These are phyloP conservation scores for Brassica napus DNA, from an alignment of 345 rosid genomes.

Conservation along the genomic window DNA sequence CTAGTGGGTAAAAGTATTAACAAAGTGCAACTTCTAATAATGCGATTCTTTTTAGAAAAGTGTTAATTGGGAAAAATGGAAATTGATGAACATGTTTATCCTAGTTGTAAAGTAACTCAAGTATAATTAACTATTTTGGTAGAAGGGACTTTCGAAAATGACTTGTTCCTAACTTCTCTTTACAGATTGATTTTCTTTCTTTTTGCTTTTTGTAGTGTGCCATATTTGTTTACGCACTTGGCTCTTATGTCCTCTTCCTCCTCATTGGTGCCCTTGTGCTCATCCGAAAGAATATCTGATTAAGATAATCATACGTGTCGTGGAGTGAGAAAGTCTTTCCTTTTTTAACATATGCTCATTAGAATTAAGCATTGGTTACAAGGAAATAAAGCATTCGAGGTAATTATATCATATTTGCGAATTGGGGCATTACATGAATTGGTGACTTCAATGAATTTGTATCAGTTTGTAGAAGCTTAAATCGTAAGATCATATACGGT, in stretches of 20 bases:
- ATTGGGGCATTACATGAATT: background rate
- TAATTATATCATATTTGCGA: background rate
- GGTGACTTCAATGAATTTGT: background rate
- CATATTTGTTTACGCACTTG: constrained; percentile 42
- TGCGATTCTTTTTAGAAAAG: background rate
- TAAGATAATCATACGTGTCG: constrained; percentile 34
- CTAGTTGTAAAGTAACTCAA: constrained; percentile 34
- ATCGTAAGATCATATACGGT: no score
- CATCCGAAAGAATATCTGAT: constrained; percentile 32
- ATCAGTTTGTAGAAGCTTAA: no score
- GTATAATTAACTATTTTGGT: constrained; percentile 3
- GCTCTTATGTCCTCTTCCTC: constrained; percentile 31
- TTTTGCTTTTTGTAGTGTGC: constrained; percentile 33
- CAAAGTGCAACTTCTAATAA: constrained; percentile 37
- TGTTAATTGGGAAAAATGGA: constrained; percentile 6
- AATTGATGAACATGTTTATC: constrained; percentile 25
- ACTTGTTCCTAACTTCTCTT: constrained; percentile 56
- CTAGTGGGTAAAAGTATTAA: background rate
- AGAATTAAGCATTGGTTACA: background rate
- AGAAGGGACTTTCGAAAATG: constrained; percentile 46
- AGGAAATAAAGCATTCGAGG: background rate
- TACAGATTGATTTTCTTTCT: constrained; percentile 38
- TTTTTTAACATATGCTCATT: constrained; percentile 11
- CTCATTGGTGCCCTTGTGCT: constrained; percentile 38
- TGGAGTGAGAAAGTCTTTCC: constrained; percentile 12